Evolutionary conservation across 176 grass and related monocot genomes (phyloP), one percentile per base, ranked within the genome.

Genomic region (Lolium rigidum): DNA sequence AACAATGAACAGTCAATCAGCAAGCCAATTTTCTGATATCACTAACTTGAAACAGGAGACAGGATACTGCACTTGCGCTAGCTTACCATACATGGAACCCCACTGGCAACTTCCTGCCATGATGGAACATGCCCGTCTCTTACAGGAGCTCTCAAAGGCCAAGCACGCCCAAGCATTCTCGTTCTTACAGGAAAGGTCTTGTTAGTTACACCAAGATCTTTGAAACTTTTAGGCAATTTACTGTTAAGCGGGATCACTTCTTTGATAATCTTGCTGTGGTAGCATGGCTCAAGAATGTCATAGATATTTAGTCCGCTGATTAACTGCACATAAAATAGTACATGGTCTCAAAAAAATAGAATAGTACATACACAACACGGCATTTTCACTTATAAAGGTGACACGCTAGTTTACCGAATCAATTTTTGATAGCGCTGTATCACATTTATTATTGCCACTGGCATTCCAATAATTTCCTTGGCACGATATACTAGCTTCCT

Each of bases 281-380:
- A 98, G 79, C 96, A 98, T 41, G 96, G 96, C 76, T 98, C 96
- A 59, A 98, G 96, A 77, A 98, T 91, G 82, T 98, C 84, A 77
- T 98, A 98, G 37, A 98, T 92, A 57, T 98, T 98, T 69, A 98
- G 82, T 5, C 14, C 79, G 7, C 8, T 3, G 7, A 98, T 65
- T 74, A 25, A 77, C 96, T 98, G 79, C 28, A 73, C 38, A 85
- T 46, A 46, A 46, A 7, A 46, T 9, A 46, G 44, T 46, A 46
- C 44, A 46, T 46, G 44, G 44, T 46, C 44, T 46, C 44, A 46
- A 46, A 46, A 46, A 46, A 9, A 89, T 5, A 58, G 65, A 89
- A 48, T 70, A 38, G 15, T 73, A 24, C 55, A 82, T 66, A 71
- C 31, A 70, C 10, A 48, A 0, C 6, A 63, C 3, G 43, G 12